Base-by-base conservation (phyloP, 345 rosid genomes). In the Pistacia atlantica region DNA sequence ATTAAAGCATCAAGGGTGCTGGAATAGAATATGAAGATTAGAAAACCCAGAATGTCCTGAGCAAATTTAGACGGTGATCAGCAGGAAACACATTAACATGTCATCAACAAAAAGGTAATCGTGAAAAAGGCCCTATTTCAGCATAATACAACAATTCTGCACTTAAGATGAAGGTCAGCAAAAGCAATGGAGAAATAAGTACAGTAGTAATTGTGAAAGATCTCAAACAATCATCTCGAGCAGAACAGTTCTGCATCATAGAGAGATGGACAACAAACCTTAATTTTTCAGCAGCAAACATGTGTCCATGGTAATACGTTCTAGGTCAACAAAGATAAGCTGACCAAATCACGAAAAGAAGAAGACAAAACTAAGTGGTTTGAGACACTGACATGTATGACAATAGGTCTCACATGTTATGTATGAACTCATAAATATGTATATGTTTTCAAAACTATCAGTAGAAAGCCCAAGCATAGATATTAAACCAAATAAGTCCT, bases 151-250 rank as follows among this genome's bases (percentile, higher is more conserved):
- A 73, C 28, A 17, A 45, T 28, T 62, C 55, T 42, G 33, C 51
- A 48, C 11, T 28, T n/a, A 62, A n/a, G 6, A 48, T 38, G 28
- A 49, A 4, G 38, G 3, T 28, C 38, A 49, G 25, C 28, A 48
- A 13, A 73, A 46, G 59, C 67, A 60, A 28, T 37, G 8, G 13
- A 22, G 10, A 46, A 11, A 28, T 31, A 17, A 25, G 58, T 4
- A 72, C 55, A 45, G 25, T 49, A 42, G 38, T 14, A 56, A 61
- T 46, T 46, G 57, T 4, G 66, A n/a, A 73, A 73, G 59, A 46
- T 22, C 64, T n/a, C 56, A 61, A 45, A 62, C 38, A 58, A 73
- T 31, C 45, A 73, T 73, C 31, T 18, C 48, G 61, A 73, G 67
- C 14, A 46, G 59, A 61, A 48, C 18, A 61, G 42, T 48, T 61